Percentiles rank a stretch among this genome's conserved stretches.
These are phyloP conservation scores for Leptographium procerum DNA, from an alignment of 2,329 filamentous ascomycete species.

Conservation along the genomic window DNA sequence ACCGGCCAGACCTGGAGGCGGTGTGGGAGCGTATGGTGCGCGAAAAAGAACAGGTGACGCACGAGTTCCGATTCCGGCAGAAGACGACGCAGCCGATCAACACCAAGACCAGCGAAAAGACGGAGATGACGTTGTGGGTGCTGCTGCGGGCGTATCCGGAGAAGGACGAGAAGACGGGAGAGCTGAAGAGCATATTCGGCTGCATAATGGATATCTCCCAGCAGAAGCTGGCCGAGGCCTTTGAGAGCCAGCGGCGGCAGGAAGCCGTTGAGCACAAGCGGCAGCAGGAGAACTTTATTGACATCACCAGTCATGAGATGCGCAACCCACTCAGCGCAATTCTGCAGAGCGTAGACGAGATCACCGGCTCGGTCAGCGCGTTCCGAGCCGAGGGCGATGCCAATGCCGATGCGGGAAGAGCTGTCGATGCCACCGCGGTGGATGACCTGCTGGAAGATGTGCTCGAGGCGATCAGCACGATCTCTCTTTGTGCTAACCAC, in stretches of 20 bases:
- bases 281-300: conserved; percentile 61
- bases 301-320: conserved; percentile 67
- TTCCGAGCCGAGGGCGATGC: conserved; percentile 23
- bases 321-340: conserved; percentile 66
- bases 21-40: conserved; percentile 53
- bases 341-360: conserved; percentile 66
- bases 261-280: conserved; percentile 73
- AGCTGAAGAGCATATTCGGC: conserved; percentile 64
- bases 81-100: conserved; percentile 53
- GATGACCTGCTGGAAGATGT: conserved; percentile 40
- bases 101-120: conserved; percentile 40
- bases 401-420: background rate
- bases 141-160: conserved; percentile 68
- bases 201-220: conserved; percentile 77
- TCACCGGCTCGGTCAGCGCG: conserved; percentile 37
- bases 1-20: conserved; percentile 44
- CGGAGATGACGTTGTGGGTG: conserved; percentile 48
- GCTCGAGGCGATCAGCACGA: conserved; percentile 70
- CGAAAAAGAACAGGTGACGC: conserved; percentile 52
- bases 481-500: conserved; percentile 67
- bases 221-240: conserved; percentile 74
- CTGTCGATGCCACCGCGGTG: conserved; percentile 20
- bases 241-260: conserved; percentile 65
- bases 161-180: conserved; percentile 46
- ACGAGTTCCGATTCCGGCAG: conserved; percentile 66